Evolutionary conservation across 192 early-diverging fungal genomes (phyloP).

Genomic region (Entrophospora sp.): DNA sequence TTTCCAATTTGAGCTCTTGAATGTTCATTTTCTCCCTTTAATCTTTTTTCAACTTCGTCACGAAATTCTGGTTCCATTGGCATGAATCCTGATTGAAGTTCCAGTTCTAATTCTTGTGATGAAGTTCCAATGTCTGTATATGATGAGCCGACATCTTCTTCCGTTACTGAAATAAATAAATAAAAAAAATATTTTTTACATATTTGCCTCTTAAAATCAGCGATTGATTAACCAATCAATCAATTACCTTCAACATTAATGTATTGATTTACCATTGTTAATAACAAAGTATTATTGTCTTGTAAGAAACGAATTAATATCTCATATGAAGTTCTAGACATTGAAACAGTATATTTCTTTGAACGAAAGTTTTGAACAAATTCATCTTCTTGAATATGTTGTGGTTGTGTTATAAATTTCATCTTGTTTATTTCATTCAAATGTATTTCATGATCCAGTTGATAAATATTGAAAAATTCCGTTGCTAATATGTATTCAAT

Average conservation of each 20-base stretch:
- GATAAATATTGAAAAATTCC: conserved; percentile 68
- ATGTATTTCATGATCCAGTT: conserved; percentile 74
- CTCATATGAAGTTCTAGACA: conserved; percentile 83
- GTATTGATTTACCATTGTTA: conserved; percentile 88
- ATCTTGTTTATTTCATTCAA: conserved; percentile 62
- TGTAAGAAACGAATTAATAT: conserved; percentile 86
- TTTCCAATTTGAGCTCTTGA: neutral
- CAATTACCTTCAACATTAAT: conserved; percentile 61
- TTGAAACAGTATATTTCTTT: conserved; percentile 77
- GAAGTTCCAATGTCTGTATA: conserved; percentile 48
- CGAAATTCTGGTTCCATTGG: conserved; percentile 64
- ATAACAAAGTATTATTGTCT: conserved; percentile 76
- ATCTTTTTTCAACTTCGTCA: conserved; percentile 70
- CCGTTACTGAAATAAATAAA: neutral
- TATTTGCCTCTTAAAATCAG: neutral
- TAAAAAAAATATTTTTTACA: neutral
- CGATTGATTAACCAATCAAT: neutral
- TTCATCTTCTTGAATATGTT: conserved; percentile 74
- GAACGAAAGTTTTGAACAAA: conserved; percentile 68
- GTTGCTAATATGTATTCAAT: conserved; percentile 47
- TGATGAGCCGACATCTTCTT: conserved; percentile 10
- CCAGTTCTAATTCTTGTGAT: conserved; percentile 65
- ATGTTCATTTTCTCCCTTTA: conserved; percentile 57
- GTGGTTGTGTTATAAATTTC: conserved; percentile 55
- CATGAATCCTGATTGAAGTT: conserved; percentile 59